Conservation (phyloP, 192 early-diverging fungal genomes). For the Entrophospora sp. region DNA sequence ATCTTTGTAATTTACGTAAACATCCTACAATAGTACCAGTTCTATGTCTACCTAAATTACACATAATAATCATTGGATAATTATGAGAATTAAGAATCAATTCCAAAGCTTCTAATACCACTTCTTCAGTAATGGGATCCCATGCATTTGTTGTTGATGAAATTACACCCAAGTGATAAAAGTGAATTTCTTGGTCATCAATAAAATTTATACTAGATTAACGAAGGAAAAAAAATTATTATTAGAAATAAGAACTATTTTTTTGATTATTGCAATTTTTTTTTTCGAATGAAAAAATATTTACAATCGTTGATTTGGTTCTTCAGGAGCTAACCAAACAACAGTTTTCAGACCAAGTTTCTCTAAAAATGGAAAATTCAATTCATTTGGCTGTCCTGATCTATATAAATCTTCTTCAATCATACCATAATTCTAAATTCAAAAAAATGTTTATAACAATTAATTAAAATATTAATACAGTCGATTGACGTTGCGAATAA, state of each 20-base stretch:
- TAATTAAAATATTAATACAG: background rate
- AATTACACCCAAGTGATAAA: slow-evolving; percentile 84
- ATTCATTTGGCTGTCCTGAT: slow-evolving; percentile 95
- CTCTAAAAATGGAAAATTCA: slow-evolving; percentile 98
- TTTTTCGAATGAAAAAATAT: background rate
- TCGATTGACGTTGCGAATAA: background rate
- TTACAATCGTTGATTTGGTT: slow-evolving; percentile 89
- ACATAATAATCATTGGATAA: slow-evolving; percentile 98
- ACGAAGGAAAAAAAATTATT: background rate
- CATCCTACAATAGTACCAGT: slow-evolving; percentile 98
- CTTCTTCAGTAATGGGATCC: slow-evolving; percentile 97
- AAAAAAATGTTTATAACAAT: background rate
- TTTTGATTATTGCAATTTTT: too few relatives aligned
- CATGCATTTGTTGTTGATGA: slow-evolving; percentile 83
- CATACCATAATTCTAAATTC: slow-evolving; percentile 85
- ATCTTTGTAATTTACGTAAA: slow-evolving; percentile 91
- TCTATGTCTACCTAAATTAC: slow-evolving; percentile 93
- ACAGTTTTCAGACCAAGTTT: slow-evolving; percentile 91
- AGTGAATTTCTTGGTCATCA: slow-evolving; percentile 94
- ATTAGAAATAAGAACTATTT: too few relatives aligned
- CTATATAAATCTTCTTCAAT: slow-evolving; percentile 96
- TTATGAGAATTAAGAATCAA: slow-evolving; percentile 77
- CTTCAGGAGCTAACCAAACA: slow-evolving; percentile 93
- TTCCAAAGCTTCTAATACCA: slow-evolving; percentile 83
- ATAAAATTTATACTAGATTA: slow-evolving; percentile 82